Evolutionary conservation across 345 rosid species (phyloP).

Genomic region (Mercurialis annua): DNA sequence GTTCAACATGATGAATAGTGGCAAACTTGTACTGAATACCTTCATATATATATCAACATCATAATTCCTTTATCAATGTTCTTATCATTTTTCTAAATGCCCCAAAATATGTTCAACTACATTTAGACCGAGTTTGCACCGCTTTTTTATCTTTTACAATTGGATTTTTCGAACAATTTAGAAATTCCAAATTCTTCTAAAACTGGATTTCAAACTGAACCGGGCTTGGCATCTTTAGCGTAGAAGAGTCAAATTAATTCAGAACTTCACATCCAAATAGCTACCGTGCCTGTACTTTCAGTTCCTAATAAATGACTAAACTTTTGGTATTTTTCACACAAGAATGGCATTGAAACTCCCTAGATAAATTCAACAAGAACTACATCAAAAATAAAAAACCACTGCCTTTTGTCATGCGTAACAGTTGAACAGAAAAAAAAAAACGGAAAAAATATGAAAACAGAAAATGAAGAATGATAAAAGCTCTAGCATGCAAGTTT

Average conservation of each 20-base stretch:
- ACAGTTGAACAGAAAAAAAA: neutral
- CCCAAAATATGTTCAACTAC: neutral
- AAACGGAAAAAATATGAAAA: neutral
- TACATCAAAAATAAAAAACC: no score
- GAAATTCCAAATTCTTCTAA: no score
- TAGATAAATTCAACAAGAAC: neutral
- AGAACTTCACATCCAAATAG: neutral
- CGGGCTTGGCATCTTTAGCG: neutral
- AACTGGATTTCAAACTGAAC: no score
- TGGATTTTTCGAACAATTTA: no score
- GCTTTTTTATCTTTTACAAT: no score
- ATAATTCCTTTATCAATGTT: neutral
- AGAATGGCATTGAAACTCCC: neutral
- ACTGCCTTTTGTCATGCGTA: neutral
- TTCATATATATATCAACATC: neutral
- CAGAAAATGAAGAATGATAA: no score
- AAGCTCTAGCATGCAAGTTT: no score
- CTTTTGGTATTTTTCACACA: neutral
- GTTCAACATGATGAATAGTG: neutral
- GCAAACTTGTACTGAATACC: neutral
- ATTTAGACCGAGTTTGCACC: no score
- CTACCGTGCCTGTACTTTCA: neutral
- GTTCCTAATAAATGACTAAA: neutral
- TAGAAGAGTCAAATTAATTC: no score
- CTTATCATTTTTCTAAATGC: neutral